Percentiles rank a stretch among this genome's conserved stretches.
Conservation (phyloP, 345 rosid genomes). For the Passiflora organensis region DNA sequence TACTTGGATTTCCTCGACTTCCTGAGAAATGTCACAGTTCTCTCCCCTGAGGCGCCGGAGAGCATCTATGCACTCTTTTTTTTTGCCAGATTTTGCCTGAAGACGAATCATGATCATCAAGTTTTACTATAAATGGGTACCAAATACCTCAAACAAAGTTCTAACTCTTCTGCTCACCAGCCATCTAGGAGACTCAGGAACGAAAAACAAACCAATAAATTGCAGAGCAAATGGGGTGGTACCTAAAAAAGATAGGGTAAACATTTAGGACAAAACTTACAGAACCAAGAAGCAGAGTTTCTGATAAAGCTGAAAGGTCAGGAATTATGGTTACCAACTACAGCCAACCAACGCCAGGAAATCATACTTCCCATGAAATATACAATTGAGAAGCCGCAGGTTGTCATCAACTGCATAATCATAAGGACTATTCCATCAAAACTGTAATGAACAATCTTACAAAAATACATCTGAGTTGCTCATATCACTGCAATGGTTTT, state of each 20-base stretch:
- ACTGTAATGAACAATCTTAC: too few relatives aligned
- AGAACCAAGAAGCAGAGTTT: not conserved
- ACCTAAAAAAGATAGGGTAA: conserved; percentile 18
- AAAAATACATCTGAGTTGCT: too few relatives aligned
- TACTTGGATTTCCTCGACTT: conserved; percentile 47
- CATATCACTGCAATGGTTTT: not conserved
- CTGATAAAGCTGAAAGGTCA: not conserved
- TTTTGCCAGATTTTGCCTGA: conserved; percentile 40
- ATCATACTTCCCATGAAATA: conserved; percentile 17
- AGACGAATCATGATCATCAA: not conserved
- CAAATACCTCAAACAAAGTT: too few relatives aligned
- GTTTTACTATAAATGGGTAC: too few relatives aligned
- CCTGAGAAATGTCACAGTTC: conserved; percentile 33
- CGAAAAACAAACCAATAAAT: conserved; percentile 30
- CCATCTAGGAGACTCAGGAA: conserved; percentile 55
- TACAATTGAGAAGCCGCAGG: not conserved
- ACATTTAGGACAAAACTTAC: not conserved
- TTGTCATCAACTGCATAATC: too few relatives aligned
- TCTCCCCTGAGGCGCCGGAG: conserved; percentile 41
- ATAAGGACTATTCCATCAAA: too few relatives aligned
- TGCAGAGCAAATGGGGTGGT: conserved; percentile 30
- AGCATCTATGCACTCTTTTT: conserved; percentile 36
- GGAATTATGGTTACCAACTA: conserved; percentile 12
- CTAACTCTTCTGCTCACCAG: conserved; percentile 21
- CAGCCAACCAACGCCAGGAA: conserved; percentile 33